Conservation (phyloP, 1,284 basidiomycete genomes). For the Schizopora paradoxa region DNA sequence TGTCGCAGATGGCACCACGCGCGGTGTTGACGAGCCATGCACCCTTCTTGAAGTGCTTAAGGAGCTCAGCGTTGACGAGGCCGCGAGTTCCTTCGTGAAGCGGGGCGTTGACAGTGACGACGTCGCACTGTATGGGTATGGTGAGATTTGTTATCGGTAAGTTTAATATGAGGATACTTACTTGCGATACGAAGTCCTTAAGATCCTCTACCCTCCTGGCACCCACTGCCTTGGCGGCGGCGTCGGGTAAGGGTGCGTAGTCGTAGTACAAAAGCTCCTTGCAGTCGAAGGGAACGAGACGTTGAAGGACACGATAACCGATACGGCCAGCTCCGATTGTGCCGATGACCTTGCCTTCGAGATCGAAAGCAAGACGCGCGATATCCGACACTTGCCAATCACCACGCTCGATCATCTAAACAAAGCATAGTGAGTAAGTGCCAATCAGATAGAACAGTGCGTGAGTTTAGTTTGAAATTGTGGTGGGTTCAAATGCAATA, state of each 20-base stretch:
- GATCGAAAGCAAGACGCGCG: constrained; percentile 79
- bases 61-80: constrained; percentile 77
- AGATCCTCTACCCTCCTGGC: constrained; percentile 78
- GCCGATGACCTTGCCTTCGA: constrained; percentile 89
- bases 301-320: constrained; percentile 87
- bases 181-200: constrained; percentile 77
- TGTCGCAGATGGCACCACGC: constrained; percentile 89
- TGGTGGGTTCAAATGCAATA: no score
- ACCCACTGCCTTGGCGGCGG: constrained; percentile 65
- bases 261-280: constrained; percentile 95
- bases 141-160: constrained; percentile 6
- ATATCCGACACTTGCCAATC: constrained; percentile 84
- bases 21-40: constrained; percentile 94
- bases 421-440: not conserved
- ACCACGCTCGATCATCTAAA: constrained; percentile 75
- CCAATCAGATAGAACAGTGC: not conserved
- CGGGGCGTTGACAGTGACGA: constrained; percentile 87
- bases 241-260: constrained; percentile 76
- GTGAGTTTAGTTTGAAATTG: not conserved
- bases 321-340: constrained; percentile 86
- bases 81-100: constrained; percentile 85
- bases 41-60: constrained; percentile 88
- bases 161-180: constrained; percentile 23
- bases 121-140: constrained; percentile 48
- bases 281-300: constrained; percentile 82